These are phyloP conservation scores for Plasmodium coatneyi DNA, from an alignment of 169 alveolate species.

Conservation along the genomic window DNA sequence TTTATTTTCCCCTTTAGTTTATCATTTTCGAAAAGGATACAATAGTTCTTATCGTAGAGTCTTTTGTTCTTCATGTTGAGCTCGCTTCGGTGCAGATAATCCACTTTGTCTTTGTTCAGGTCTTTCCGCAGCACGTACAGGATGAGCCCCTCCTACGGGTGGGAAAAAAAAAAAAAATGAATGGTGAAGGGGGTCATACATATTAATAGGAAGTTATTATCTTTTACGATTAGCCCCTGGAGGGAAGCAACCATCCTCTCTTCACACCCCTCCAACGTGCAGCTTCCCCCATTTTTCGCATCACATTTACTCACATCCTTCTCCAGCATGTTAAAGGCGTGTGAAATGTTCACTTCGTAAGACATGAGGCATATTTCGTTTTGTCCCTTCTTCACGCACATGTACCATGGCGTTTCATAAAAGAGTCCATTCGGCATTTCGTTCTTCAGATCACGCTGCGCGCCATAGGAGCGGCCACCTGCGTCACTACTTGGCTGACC, in stretches of 20 bases:
- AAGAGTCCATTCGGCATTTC: slow-evolving; percentile 4
- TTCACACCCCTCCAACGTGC: not conserved
- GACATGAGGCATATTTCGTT: slow-evolving; percentile 69
- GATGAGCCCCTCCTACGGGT: slow-evolving; percentile 24
- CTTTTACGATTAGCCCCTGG: not conserved
- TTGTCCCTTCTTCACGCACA: slow-evolving; percentile 22
- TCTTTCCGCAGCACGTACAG: slow-evolving; percentile 44
- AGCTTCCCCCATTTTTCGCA: not conserved
- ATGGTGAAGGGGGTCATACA: not conserved
- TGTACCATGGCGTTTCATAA: slow-evolving; percentile 75
- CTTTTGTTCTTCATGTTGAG: slow-evolving; percentile 51
- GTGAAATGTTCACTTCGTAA: slow-evolving; percentile 61
- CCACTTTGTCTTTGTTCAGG: slow-evolving; percentile 39
- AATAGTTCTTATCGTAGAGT: slow-evolving; percentile 41
- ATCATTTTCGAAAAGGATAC: slow-evolving; percentile 57
- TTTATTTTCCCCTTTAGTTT: slow-evolving; percentile 67
- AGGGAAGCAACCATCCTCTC: not conserved
- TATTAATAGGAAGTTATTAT: not conserved
- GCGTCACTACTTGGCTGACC: not conserved
- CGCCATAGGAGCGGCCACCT: not conserved
- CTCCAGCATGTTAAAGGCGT: slow-evolving; percentile 54
- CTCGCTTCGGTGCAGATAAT: slow-evolving; percentile 46
- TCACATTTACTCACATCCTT: slow-evolving; percentile 12
- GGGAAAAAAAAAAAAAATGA: not conserved
- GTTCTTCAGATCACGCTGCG: not conserved